phyloP scores from a whole-genome alignment of 2,329 filamentous ascomycete species.

The Trichoderma polysporum region DNA sequence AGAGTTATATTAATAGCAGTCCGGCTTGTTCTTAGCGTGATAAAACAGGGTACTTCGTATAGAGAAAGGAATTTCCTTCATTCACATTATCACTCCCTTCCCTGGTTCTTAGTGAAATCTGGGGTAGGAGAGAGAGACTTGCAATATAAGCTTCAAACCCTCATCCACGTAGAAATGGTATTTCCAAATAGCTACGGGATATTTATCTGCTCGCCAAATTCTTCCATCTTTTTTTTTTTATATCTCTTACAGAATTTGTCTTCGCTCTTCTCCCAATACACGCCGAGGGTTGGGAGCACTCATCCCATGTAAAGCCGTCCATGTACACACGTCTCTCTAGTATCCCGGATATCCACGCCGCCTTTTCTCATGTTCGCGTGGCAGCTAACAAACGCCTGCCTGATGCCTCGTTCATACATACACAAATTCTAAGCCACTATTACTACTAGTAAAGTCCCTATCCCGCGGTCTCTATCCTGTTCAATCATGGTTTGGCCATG shows the following conservation, averaged over 20 bases:
- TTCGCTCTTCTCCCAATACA: neutral
- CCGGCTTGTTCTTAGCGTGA: neutral
- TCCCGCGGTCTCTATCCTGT: conserved; percentile 1
- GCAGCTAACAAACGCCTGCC: conserved; percentile 18
- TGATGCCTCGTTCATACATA: conserved; percentile 11
- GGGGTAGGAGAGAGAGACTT: neutral
- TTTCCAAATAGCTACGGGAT: neutral
- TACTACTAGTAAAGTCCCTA: neutral
- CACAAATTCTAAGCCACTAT: conserved; percentile 15
- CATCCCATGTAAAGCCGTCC: neutral
- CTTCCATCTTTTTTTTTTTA: neutral
- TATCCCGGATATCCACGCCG: conserved; percentile 11
- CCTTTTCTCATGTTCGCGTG: neutral
- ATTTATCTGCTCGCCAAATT: neutral
- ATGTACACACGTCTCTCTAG: neutral
- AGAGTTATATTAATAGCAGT: neutral
- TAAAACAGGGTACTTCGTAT: neutral
- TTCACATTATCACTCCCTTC: too few relatives aligned
- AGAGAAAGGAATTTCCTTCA: too few relatives aligned
- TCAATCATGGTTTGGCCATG: neutral
- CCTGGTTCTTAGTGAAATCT: neutral
- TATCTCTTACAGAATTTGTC: neutral
- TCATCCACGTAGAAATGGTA: neutral
- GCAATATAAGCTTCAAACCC: neutral
- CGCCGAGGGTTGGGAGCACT: neutral